Conservation (phyloP, 2,329 filamentous ascomycete genomes). For the Cordyceps pruinosa region DNA sequence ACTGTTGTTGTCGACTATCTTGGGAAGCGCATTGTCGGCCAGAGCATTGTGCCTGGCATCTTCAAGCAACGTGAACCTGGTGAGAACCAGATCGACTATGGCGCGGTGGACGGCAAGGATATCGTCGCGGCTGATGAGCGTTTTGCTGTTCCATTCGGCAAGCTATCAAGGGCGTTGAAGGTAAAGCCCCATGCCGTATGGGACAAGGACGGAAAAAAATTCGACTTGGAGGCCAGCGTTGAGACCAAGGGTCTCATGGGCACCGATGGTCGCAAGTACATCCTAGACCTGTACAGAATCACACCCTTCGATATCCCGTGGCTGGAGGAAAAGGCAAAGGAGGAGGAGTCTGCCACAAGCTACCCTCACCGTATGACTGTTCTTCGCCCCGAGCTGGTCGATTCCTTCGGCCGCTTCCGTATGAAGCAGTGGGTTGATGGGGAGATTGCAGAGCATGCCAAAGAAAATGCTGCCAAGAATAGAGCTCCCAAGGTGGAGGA, state of each 20-base stretch:
- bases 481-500: slow-evolving; percentile 15
- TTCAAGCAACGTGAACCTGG: slow-evolving; percentile 97
- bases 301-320: slow-evolving; percentile 86
- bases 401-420: slow-evolving; percentile 75
- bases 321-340: slow-evolving; percentile 66
- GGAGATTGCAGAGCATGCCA: slow-evolving; percentile 52
- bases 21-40: slow-evolving; percentile 92
- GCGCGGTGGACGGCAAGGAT: slow-evolving; percentile 95
- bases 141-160: slow-evolving; percentile 77
- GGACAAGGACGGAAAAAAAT: slow-evolving; percentile 89
- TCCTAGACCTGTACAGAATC: slow-evolving; percentile 92
- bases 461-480: slow-evolving; percentile 14
- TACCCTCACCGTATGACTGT: slow-evolving; percentile 98
- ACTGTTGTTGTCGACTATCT: slow-evolving; percentile 96
- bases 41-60: slow-evolving; percentile 97
- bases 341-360: slow-evolving; percentile 37
- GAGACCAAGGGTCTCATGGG: slow-evolving; percentile 97
- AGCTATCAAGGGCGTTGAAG: slow-evolving; percentile 81
- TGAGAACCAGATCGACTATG: slow-evolving; percentile 98
- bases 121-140: slow-evolving; percentile 84
- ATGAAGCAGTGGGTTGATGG: slow-evolving; percentile 82
- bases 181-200: slow-evolving; percentile 95
- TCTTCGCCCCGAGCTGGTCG: slow-evolving; percentile 81
- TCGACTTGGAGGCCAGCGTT: slow-evolving; percentile 89
- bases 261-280: slow-evolving; percentile 93